These are phyloP conservation scores for Pterocarpus macrocarpus DNA, from an alignment of 306 rosid genomes.

Conservation along the genomic window DNA sequence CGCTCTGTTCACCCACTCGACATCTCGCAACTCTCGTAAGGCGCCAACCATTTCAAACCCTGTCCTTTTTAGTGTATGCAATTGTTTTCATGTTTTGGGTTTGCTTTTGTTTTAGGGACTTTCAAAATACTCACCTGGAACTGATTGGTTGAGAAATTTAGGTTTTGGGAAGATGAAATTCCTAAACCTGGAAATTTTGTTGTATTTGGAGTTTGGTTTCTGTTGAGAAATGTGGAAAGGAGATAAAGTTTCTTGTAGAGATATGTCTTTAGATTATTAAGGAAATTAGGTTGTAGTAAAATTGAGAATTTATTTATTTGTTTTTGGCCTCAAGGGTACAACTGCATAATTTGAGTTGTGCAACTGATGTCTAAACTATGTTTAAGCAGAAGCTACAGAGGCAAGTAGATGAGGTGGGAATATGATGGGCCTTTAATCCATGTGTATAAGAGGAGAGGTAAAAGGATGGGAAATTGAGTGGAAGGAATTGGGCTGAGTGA, in stretches of 20 bases:
- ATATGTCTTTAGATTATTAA: not conserved
- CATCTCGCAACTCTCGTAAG: slow-evolving; percentile 75
- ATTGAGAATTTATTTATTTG: not conserved
- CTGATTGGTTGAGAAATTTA: too few relatives aligned
- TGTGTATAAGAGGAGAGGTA: too few relatives aligned
- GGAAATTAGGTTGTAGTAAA: not conserved
- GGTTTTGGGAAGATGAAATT: not conserved
- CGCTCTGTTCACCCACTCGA: slow-evolving; percentile 95
- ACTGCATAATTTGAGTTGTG: not conserved
- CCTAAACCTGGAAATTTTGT: not conserved
- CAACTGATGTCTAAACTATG: not conserved
- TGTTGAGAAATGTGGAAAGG: not conserved
- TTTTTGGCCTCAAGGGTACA: not conserved
- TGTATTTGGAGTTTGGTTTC: not conserved
- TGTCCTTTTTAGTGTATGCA: not conserved
- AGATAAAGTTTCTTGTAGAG: not conserved
- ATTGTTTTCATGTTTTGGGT: not conserved
- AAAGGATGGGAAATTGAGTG: too few relatives aligned
- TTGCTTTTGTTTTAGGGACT: slow-evolving; percentile 17
- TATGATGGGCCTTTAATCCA: too few relatives aligned
- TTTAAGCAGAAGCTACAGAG: too few relatives aligned
- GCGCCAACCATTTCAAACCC: not conserved
- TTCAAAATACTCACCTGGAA: not conserved
- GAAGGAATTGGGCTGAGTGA: too few relatives aligned
- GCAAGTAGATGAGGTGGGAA: too few relatives aligned